Evolutionary conservation across 225 moss, liverwort and hornwort genomes (phyloP).

Genomic region (Bryum argenteum): DNA sequence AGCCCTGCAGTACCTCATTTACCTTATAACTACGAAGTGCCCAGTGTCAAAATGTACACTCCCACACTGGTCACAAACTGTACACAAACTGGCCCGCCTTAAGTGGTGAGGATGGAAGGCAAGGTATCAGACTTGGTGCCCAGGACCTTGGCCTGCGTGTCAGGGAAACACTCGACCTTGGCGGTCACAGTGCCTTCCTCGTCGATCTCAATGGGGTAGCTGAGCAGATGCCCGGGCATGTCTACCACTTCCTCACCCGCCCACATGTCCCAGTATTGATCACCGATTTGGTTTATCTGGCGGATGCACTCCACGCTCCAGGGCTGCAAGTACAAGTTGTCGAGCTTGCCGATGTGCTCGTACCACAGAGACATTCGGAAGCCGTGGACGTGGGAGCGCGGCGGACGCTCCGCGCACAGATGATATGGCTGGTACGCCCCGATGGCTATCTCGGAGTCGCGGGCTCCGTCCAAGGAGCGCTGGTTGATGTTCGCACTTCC

Average conservation of each 20-base stretch:
- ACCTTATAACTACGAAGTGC: no score
- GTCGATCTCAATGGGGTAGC: conserved; percentile 55
- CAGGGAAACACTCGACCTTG: conserved; percentile 41
- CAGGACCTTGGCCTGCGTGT: conserved; percentile 48
- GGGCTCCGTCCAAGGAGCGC: conserved; percentile 63
- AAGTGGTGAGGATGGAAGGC: conserved; percentile 66
- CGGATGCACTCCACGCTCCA: conserved; percentile 52
- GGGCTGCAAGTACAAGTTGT: conserved; percentile 66
- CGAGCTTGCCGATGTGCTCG: conserved; percentile 69
- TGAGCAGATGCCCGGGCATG: conserved; percentile 67
- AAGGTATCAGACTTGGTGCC: conserved; percentile 36
- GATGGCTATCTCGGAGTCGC: conserved; percentile 81
- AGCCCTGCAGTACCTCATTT: no score
- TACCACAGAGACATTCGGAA: conserved; percentile 81
- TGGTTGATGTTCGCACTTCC: conserved; percentile 87
- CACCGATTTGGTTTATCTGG: conserved; percentile 48
- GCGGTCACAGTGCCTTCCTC: conserved; percentile 52
- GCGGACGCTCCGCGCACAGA: conserved; percentile 32
- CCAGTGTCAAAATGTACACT: not conserved
- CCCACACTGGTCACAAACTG: not conserved
- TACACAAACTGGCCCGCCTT: conserved; percentile 4
- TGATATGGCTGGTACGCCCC: conserved; percentile 71
- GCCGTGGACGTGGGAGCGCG: conserved; percentile 69
- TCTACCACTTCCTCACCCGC: conserved; percentile 58
- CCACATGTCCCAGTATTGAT: conserved; percentile 55